These are phyloP conservation scores for Solanum bulbocastanum DNA, from an alignment of 257 asterid species.

Conservation along the genomic window DNA sequence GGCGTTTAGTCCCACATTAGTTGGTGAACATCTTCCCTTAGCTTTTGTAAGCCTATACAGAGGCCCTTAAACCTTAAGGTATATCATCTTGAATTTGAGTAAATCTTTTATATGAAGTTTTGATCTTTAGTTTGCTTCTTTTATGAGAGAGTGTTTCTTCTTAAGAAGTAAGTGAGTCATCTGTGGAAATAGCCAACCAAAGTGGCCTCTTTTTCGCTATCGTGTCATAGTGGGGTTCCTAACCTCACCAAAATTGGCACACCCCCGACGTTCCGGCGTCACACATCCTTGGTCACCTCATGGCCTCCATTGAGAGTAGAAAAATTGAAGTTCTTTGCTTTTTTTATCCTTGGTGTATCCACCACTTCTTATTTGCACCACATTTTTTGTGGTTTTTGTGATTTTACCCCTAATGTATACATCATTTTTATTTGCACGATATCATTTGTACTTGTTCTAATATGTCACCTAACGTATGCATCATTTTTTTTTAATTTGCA, in stretches of 20 bases:
- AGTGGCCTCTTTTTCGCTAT: background rate
- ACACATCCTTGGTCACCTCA: background rate
- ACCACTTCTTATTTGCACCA: background rate
- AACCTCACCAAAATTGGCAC: background rate
- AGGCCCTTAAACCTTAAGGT: background rate
- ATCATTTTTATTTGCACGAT: background rate
- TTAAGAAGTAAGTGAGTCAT: background rate
- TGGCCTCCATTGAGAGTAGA: background rate
- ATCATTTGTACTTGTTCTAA: background rate
- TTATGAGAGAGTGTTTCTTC: background rate
- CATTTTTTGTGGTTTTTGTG: background rate
- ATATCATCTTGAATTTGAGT: background rate
- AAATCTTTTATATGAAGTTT: background rate
- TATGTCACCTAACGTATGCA: background rate
- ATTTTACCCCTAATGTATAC: background rate
- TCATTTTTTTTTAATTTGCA: background rate
- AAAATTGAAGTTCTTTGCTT: background rate
- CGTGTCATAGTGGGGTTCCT: background rate
- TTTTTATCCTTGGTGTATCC: background rate
- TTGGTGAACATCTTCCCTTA: background rate
- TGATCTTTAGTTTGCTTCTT: background rate
- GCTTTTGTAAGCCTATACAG: background rate
- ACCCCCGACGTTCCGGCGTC: background rate
- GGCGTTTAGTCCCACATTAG: background rate
- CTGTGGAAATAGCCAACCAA: background rate